Evolutionary conservation across 2,329 filamentous ascomycete species (phyloP), one percentile per base, ranked within the genome.

Genomic region (Ophiocordyceps camponoti-leonardi): DNA sequence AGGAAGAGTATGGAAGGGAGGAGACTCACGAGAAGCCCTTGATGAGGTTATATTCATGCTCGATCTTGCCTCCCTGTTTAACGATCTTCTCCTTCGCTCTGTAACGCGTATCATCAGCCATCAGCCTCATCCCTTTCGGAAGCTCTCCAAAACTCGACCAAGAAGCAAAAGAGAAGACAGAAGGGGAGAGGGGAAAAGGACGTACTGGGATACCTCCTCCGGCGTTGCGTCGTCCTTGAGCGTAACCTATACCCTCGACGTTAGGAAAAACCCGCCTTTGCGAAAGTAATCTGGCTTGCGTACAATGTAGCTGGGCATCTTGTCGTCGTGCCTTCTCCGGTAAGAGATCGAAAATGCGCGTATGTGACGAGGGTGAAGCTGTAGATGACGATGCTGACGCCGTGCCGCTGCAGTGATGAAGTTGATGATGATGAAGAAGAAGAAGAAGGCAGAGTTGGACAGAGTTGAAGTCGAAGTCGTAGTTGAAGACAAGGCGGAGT

Each of bases 1-100:
- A n/a, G n/a, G n/a, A n/a, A n/a, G n/a, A n/a, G 2, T 12, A n/a
- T 8, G 12, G n/a, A n/a, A 10, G 14, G 14, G n/a, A 3, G 22
- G 37, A 13, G 2, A 71, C 84, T 54, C 78, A 95, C 90, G 84
- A 81, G 69, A 95, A 95, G 48, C 83, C 88, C 69, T 90, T 93
- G 73, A 94, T 87, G 55, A 94, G 66, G 49, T 67, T 81, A 71
- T 86, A 94, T 62, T 92, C 84, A 55, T 92, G 79, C 46, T 68
- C 77, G 67, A 96, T 92, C 63, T 77, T 78, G 60, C 87, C 90
- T 58, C 90, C 90, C 60, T 90, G 77, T 40, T 81, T 73, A 54
- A 80, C 83, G 48, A n/a, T n/a, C n/a, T 80, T 67, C 61, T 88
- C 67, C 78, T 94, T 94, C 49, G 83, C 82, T 45, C 83, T 87